phyloP scores from a whole-genome alignment of 2,329 filamentous ascomycete species.

The Samsoniella hepiali region DNA sequence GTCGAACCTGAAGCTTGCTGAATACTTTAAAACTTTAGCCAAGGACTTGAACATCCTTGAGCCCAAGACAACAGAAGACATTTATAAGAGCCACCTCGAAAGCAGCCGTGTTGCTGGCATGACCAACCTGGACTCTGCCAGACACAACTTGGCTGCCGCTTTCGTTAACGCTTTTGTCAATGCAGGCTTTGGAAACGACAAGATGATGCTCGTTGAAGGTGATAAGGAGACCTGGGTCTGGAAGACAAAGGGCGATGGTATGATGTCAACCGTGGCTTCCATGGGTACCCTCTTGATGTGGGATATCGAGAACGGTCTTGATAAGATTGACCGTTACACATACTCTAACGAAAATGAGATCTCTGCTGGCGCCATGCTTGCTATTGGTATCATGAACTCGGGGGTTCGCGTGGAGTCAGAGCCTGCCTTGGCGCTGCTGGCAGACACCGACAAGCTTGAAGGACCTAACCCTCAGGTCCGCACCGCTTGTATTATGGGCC shows the following conservation, averaged over 20 bases:
- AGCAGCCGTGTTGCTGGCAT: conserved; percentile 88
- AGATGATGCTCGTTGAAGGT: conserved; percentile 92
- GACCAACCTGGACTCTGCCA: conserved; percentile 91
- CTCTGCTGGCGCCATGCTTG: conserved; percentile 85
- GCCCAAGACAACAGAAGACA: conserved; percentile 95
- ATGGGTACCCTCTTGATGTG: conserved; percentile 87
- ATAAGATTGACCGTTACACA: conserved; percentile 93
- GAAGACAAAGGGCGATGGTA: conserved; percentile 98
- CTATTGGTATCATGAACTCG: conserved; percentile 93
- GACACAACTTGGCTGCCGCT: conserved; percentile 90
- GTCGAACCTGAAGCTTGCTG: conserved; percentile 81
- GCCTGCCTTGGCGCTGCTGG: conserved; percentile 81
- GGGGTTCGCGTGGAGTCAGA: conserved; percentile 88
- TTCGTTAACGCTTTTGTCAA: conserved; percentile 98
- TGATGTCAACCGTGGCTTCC: conserved; percentile 94
- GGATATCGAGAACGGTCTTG: conserved; percentile 88
- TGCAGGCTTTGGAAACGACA: conserved; percentile 90
- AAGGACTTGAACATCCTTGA: conserved; percentile 97
- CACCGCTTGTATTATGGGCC: conserved; percentile 88
- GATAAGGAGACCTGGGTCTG: conserved; percentile 94
- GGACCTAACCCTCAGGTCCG: conserved; percentile 74
- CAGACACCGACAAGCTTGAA: conserved; percentile 74
- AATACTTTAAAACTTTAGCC: conserved; percentile 89
- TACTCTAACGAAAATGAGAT: conserved; percentile 78
- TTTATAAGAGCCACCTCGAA: conserved; percentile 98